Evolutionary conservation across 352 stramenopile species (phyloP).

Genomic region (Saprolegnia parasitica): DNA sequence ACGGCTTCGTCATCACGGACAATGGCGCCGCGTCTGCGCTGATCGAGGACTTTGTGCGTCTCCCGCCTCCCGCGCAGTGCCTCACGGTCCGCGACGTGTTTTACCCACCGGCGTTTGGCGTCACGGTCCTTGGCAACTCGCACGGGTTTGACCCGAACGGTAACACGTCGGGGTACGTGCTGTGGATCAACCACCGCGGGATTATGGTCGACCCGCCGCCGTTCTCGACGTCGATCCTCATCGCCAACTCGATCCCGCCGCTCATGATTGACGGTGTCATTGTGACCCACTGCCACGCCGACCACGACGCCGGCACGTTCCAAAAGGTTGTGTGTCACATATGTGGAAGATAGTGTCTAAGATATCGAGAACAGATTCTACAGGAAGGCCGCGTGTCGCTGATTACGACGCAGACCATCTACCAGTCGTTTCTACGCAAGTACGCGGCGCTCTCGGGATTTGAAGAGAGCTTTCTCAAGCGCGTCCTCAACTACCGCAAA

Average conservation of each 20-base stretch:
- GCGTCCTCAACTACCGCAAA: slow-evolving; percentile 87
- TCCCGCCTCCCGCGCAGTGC: slow-evolving; percentile 42
- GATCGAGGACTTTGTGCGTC: slow-evolving; percentile 51
- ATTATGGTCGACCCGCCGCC: slow-evolving; percentile 97
- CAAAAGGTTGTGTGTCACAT: slow-evolving; percentile 60
- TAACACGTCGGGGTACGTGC: slow-evolving; percentile 92
- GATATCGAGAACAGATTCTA: slow-evolving; percentile 53
- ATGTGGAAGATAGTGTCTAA: not conserved
- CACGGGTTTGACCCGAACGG: slow-evolving; percentile 94
- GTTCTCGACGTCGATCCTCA: slow-evolving; percentile 81
- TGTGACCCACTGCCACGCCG: slow-evolving; percentile 94
- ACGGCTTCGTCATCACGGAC: slow-evolving; percentile 63
- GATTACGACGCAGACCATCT: slow-evolving; percentile 95
- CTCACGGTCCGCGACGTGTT: slow-evolving; percentile 65
- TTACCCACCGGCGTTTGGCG: slow-evolving; percentile 91
- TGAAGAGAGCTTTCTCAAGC: slow-evolving; percentile 85
- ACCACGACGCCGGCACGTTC: slow-evolving; percentile 96
- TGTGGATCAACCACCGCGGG: slow-evolving; percentile 95
- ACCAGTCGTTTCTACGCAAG: slow-evolving; percentile 95
- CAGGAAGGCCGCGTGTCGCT: slow-evolving; percentile 91
- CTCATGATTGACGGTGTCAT: slow-evolving; percentile 95
- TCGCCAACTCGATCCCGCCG: slow-evolving; percentile 83
- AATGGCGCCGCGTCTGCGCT: slow-evolving; percentile 31
- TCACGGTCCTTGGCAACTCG: slow-evolving; percentile 94
- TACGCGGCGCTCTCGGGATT: slow-evolving; percentile 93